phyloP scores from a whole-genome alignment of 495 filamentous ascomycete species.

The Bacidia rubella region DNA sequence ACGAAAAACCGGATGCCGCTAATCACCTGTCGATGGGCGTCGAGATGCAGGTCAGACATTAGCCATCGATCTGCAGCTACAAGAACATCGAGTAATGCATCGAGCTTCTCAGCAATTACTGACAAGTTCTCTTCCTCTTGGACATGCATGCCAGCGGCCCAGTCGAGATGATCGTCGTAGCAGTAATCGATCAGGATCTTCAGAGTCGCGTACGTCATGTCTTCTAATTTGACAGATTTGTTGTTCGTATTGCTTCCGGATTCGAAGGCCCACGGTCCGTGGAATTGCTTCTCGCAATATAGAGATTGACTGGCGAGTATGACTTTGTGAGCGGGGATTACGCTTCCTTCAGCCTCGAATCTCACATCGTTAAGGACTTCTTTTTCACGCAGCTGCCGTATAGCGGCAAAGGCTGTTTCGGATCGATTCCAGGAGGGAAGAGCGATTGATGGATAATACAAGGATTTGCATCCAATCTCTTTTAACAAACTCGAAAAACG shows the following conservation, averaged over 20 bases:
- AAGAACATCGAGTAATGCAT: neutral
- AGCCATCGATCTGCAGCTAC: neutral
- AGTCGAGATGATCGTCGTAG: neutral
- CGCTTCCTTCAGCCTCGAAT: slow-evolving; percentile 6
- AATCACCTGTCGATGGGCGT: neutral
- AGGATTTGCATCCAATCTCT: neutral
- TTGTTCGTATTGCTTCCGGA: neutral
- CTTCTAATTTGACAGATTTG: neutral
- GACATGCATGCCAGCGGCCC: neutral
- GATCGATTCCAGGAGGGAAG: neutral
- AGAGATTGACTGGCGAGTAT: slow-evolving; percentile 6
- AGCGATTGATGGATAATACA: neutral
- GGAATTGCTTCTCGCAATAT: slow-evolving; percentile 8
- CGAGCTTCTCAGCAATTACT: neutral
- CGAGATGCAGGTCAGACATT: neutral
- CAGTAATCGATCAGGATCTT: neutral
- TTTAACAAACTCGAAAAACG: neutral
- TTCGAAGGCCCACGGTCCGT: slow-evolving; percentile 6
- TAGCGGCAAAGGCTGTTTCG: slow-evolving; percentile 2
- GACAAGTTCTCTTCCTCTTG: neutral
- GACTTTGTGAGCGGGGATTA: slow-evolving; percentile 8
- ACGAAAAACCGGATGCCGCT: neutral
- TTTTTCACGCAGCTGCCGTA: neutral
- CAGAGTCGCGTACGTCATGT: neutral
- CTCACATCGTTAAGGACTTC: slow-evolving; percentile 1